phyloP scores from a whole-genome alignment of 257 asterid genomes.

The Forsythia suspensa region DNA sequence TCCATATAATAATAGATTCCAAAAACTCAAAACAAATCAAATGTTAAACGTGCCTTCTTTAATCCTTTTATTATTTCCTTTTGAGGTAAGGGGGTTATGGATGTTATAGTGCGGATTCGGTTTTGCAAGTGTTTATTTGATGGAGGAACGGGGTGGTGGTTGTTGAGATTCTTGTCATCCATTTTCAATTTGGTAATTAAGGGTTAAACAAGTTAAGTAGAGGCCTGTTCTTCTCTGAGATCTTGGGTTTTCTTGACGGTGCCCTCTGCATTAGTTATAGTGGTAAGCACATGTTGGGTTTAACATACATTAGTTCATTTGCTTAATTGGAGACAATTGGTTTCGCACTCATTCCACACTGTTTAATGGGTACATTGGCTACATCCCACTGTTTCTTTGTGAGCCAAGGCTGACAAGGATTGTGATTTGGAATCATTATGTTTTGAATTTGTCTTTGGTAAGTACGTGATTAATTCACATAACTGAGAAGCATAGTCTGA shows the following conservation, averaged over 20 bases:
- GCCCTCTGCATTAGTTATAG: background rate
- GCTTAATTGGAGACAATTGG: slow-evolving; percentile 3
- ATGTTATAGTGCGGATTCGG: background rate
- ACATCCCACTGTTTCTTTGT: background rate
- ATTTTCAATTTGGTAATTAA: background rate
- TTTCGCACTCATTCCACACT: background rate
- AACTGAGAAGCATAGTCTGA: background rate
- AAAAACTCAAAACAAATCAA: background rate
- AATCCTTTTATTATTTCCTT: background rate
- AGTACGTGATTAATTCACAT: background rate
- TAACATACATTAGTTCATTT: background rate
- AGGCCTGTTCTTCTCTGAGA: background rate
- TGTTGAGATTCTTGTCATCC: slow-evolving; percentile 1
- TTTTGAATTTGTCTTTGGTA: background rate
- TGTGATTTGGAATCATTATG: background rate
- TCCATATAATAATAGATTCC: background rate
- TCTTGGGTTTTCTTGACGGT: background rate
- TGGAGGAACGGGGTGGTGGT: too few species aligned
- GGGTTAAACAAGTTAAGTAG: background rate
- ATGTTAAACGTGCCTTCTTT: background rate
- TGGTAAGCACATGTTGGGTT: background rate
- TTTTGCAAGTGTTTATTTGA: background rate
- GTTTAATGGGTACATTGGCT: background rate
- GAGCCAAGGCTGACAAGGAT: background rate
- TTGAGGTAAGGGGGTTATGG: background rate